Base-by-base conservation (phyloP, 352 stramenopile genomes). In the Globisporangium abappressorium region DNA sequence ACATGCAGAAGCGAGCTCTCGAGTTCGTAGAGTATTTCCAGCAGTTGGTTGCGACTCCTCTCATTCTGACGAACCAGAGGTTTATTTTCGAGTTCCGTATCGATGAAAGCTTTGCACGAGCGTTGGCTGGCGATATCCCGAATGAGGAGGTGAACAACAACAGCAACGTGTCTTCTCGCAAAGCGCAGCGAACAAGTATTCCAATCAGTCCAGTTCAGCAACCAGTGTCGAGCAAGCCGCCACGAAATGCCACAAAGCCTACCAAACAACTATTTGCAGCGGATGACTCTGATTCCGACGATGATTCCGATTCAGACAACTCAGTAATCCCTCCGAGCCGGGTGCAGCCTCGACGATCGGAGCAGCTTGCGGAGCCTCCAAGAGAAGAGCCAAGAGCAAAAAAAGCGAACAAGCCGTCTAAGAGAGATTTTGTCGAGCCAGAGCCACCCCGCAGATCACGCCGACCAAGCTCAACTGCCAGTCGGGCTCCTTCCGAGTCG, bases 1-100 rank as follows among this genome's bases (percentile, higher is more conserved):
- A 93, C 47, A 91, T 95, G 82, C 76, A 90, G 66, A 95, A 93
- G 72, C 84, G 87, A n/a, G 87, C 81, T 2, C 80, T 91, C 57
- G 87, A 95, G 59, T 85, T 94, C 38, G 73, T 87, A 22, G 63
- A 86, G 57, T 95, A 95, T 54, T 79, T 95, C 33, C 76, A 92
- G 62, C 76, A 89, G 28, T 70, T 95, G 6, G 70, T 94, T 6
- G 66, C 72, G 0, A 69, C 87, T 3, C 73, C 81, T 0, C 71
- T 68, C 2, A 71, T 95, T 26, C 53, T 91, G 15, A 72, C 73
- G 53, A 91, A 82, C 69, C 74, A 88, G 33, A 71, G 75, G 1
- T 94, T 95, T 61, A 62, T 84, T 24, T 85, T 87, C 57, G 82
- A 92, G 58, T 94, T 84, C 41, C 70, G 78, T 12, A 81, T 94